Base-by-base conservation (phyloP, 257 asterid genomes). In the Penstemon newberryi region DNA sequence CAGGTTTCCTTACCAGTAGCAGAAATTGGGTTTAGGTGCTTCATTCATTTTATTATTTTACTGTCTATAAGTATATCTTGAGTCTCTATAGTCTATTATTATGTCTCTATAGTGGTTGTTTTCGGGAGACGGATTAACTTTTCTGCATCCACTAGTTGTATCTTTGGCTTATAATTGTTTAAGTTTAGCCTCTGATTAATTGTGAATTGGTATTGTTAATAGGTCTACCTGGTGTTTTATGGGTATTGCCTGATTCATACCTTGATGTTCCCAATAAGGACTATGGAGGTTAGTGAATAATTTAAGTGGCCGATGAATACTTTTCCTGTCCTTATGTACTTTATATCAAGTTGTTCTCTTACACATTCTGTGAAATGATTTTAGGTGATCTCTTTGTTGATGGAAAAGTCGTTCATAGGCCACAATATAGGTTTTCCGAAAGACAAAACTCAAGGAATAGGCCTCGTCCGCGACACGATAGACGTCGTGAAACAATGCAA, bases 201-300 rank as follows among this genome's bases (percentile, higher is more conserved):
- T 56, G 52, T 70, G 45, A 44, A 57, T 74, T 71, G 56, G 44
- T 76, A 19, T 36, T 18, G 19, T 78, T 52, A 8, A 69, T 52
- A 88, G 96, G 73, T 40, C 79, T 83, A 37, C 88, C 96, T 9
- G 92, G 91, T 51, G 97, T 91, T 56, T 72, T 86, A 47, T 86
- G 96, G 96, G 95, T 91, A 59, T 79, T 91, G 72, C 97, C 97
- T 10, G 97, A 91, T 74, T 88, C 97, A 10, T 91, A 91, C 65
- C 92, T 91, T 36, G 96, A 91, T 60, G 95, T 91, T 51, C 96
- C 92, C 43, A 86, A 86, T 70, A 88, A 88, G 78, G 96, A 88
- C 63, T 91, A 88, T 49, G 97, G 96, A 82, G 96, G 97, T 86
- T 69, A 52, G 92, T 65, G 53, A 44, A 36, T 25, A 25, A 25